Conservation (phyloP, 345 rosid genomes). For the Lumnitzera littorea region DNA sequence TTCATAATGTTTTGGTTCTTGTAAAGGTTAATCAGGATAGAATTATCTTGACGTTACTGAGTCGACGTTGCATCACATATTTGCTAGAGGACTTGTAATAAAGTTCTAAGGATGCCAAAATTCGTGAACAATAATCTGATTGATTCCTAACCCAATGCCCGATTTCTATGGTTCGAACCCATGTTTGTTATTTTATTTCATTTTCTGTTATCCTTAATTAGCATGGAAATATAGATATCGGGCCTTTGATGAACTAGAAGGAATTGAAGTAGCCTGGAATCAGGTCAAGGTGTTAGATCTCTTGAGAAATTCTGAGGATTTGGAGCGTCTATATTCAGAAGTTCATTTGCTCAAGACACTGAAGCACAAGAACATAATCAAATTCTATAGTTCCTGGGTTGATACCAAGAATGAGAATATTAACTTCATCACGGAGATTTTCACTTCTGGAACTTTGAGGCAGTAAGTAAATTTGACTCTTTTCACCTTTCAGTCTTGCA, state of each 20-base stretch:
- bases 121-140: too few relatives aligned
- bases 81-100: too few relatives aligned
- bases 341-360: slow-evolving; percentile 85
- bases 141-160: too few relatives aligned
- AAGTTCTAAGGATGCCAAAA: too few relatives aligned
- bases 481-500: too few relatives aligned
- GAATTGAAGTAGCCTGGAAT: slow-evolving; percentile 99
- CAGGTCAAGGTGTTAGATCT: slow-evolving; percentile 70
- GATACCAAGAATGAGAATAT: slow-evolving; percentile 69
- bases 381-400: slow-evolving; percentile 78
- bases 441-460: slow-evolving; percentile 89
- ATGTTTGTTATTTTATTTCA: not conserved
- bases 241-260: slow-evolving; percentile 89
- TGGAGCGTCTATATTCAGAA: slow-evolving; percentile 85
- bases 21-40: too few relatives aligned
- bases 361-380: slow-evolving; percentile 87
- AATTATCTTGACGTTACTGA: too few relatives aligned
- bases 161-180: not conserved
- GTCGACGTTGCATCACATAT: too few relatives aligned
- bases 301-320: slow-evolving; percentile 61
- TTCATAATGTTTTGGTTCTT: too few relatives aligned
- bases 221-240: slow-evolving; percentile 52
- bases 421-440: slow-evolving; percentile 89
- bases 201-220: slow-evolving; percentile 36
- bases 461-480: slow-evolving; percentile 34